Base-by-base conservation (phyloP, 352 stramenopile species). In the Pythium grandisporangium region DNA sequence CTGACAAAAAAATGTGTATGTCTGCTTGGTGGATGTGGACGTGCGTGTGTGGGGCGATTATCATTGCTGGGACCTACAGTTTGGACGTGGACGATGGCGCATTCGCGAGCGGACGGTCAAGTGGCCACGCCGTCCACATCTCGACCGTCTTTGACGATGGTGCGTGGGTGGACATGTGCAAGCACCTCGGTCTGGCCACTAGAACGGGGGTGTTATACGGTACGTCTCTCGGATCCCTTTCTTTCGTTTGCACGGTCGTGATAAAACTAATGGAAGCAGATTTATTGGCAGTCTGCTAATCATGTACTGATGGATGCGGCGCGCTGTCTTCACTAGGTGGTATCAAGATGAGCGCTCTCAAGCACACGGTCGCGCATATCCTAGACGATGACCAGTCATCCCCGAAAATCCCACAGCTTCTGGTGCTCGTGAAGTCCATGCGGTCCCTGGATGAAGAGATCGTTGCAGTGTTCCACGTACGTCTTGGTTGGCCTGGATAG, bases 391-490 rank as follows among this genome's bases (percentile, higher is more conserved):
- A 85, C 39, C 44, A 85, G 41, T 58, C 61, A 32, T 58, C 70
- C 3, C 67, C 61, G 8, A 79, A 82, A 30, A 61, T 81, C 5
- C 58, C 72, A 5, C 52, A 79, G 56, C 61, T 92, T 14, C 55
- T 90, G 35, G 53, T 87, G 30, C 53, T 92, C 25, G 65, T 92
- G 55, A 87, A 89, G 53, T 84, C 79, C 7, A 64, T 72, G 42
- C 73, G 69, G n/a, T 92, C 84, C 48, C 63, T 88, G 19, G 74
- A 92, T 30, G 79, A 92, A 45, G 73, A 89, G 45, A 87, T 92
- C 41, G 58, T 87, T 6, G 73, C 71, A 22, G 62, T 81, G 7
- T 68, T 92, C 11, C 79, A 88, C 40, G 77, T 85, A 63, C n/a
- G 41, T 37, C 21, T 6, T 22, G 40, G 36, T 25, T 20, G 45